Conservation (phyloP, 805 yeast genomes). For the Candida nanaspora region DNA sequence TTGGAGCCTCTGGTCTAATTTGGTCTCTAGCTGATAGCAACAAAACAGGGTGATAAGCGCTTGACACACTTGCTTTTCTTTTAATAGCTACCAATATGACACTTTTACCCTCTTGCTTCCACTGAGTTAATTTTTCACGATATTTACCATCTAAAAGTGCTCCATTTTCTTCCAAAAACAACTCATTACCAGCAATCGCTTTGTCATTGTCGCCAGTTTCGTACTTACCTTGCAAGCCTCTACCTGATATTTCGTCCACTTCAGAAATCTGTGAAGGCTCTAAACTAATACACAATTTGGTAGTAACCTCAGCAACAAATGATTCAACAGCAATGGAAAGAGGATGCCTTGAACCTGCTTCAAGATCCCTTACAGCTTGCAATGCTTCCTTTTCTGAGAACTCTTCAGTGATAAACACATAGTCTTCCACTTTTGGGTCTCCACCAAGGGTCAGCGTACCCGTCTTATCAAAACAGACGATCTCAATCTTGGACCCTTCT, state of each 20-base stretch:
- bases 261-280: conserved; percentile 34
- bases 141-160: conserved; percentile 31
- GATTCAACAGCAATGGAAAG: conserved; percentile 50
- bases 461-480: conserved; percentile 72
- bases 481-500: conserved; percentile 57
- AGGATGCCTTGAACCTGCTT: conserved; percentile 62
- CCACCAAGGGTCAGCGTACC: conserved; percentile 70
- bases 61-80: conserved; percentile 18
- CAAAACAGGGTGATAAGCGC: conserved; percentile 31
- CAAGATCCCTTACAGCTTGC: conserved; percentile 53
- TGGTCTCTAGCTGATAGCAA: conserved; percentile 57
- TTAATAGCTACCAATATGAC: conserved; percentile 47
- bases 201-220: conserved; percentile 15
- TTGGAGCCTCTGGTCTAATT: conserved; percentile 47
- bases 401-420: conserved; percentile 21
- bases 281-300: conserved; percentile 8
- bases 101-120: conserved; percentile 64
- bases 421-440: conserved; percentile 49
- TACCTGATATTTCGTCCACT: conserved; percentile 51
- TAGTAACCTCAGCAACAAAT: conserved; percentile 23
- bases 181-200: conserved; percentile 55
- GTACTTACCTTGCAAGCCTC: conserved; percentile 46
- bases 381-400: conserved; percentile 21
- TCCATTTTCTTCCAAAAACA: conserved; percentile 41
- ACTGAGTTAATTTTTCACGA: conserved; percentile 29